These are phyloP conservation scores for Metschnikowia kunwiensis DNA, from an alignment of 805 yeast genomes.

Conservation along the genomic window DNA sequence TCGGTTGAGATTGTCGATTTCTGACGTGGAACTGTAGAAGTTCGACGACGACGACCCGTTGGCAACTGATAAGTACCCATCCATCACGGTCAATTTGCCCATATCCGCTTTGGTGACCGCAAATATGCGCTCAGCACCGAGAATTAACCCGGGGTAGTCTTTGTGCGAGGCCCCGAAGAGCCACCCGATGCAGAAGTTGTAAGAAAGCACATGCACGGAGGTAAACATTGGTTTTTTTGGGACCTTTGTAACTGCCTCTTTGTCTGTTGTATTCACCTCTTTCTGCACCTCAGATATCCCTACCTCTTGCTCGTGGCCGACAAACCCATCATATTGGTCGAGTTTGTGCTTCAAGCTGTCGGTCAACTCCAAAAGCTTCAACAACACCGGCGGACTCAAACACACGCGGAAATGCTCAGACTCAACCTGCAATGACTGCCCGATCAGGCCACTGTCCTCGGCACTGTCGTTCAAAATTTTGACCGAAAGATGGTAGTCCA, in stretches of 20 bases:
- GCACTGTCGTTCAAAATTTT: constrained; percentile 37
- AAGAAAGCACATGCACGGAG: constrained; percentile 54
- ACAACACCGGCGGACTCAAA: constrained; percentile 50
- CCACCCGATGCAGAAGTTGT: constrained; percentile 78
- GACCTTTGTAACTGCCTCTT: background rate
- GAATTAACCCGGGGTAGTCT: constrained; percentile 64
- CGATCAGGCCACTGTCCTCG: constrained; percentile 17
- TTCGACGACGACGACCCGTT: constrained; percentile 52
- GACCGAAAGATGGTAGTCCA: constrained; percentile 46
- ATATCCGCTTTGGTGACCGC: constrained; percentile 57
- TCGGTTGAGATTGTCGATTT: constrained; percentile 49
- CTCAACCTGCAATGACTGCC: constrained; percentile 52
- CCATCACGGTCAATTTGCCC: constrained; percentile 67
- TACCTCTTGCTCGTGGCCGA: background rate
- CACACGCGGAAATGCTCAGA: constrained; percentile 59
- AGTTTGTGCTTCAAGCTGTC: constrained; percentile 22
- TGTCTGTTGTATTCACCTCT: background rate
- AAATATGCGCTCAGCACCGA: constrained; percentile 74
- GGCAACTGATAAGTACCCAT: constrained; percentile 71
- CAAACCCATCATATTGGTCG: constrained; percentile 3
- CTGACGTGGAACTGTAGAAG: constrained; percentile 47
- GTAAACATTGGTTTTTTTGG: constrained; percentile 15
- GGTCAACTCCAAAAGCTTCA: constrained; percentile 34
- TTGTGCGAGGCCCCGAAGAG: constrained; percentile 49
- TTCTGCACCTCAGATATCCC: too few relatives aligned